Conservation (phyloP, 2,329 filamentous ascomycete genomes). For the Xylaria sp. region DNA sequence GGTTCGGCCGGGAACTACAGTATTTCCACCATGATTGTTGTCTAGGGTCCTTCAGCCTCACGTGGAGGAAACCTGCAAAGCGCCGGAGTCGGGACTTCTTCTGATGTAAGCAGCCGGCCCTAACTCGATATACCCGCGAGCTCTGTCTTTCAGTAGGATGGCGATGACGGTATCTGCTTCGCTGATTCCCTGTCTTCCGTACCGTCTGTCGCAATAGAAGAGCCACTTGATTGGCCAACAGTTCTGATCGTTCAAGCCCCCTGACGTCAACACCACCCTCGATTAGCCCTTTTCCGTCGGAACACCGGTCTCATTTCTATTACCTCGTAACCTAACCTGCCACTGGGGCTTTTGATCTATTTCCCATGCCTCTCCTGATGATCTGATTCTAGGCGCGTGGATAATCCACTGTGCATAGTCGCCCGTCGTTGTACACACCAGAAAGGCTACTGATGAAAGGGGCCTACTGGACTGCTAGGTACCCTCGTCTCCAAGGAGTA, state of each 20-base stretch:
- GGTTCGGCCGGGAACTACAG: neutral
- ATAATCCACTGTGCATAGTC: too few relatives aligned
- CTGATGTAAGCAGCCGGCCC: neutral
- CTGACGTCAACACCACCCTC: too few relatives aligned
- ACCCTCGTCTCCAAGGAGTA: too few relatives aligned
- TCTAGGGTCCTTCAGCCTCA: neutral
- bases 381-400: too few relatives aligned
- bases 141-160: neutral
- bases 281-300: neutral
- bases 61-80: neutral
- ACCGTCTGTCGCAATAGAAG: too few relatives aligned
- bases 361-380: neutral
- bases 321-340: neutral
- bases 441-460: too few relatives aligned
- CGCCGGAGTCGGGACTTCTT: neutral
- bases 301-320: neutral
- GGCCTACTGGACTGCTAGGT: too few relatives aligned
- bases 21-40: neutral
- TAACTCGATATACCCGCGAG: too few relatives aligned
- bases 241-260: too few relatives aligned
- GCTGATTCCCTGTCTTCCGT: too few relatives aligned
- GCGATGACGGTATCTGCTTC: neutral
- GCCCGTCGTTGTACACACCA: too few relatives aligned
- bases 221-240: too few relatives aligned
- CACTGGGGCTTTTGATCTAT: neutral